These are phyloP conservation scores for Penicillium bovifimosum DNA, from an alignment of 495 filamentous ascomycete species.

Conservation along the genomic window DNA sequence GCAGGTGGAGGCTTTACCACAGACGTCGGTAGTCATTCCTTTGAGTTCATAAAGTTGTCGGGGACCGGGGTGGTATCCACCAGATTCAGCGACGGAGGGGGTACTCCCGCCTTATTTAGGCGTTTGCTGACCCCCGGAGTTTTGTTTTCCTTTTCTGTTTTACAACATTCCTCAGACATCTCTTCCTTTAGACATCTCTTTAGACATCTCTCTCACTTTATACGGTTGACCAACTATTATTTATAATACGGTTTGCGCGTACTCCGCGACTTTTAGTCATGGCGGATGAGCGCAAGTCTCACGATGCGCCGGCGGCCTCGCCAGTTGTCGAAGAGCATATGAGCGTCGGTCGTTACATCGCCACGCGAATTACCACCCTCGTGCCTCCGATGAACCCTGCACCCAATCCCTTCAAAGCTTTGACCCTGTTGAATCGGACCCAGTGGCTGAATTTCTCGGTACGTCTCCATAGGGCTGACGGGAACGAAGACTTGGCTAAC, in stretches of 20 bases:
- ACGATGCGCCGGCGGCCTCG: constrained; percentile 1
- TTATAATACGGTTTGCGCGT: background rate
- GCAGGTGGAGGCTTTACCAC: background rate
- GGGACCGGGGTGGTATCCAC: background rate
- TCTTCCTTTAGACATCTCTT: too few relatives aligned
- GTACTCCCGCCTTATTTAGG: background rate
- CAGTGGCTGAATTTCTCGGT: constrained; percentile 85
- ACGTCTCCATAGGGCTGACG: background rate
- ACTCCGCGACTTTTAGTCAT: background rate
- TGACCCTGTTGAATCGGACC: constrained; percentile 61
- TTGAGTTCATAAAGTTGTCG: background rate
- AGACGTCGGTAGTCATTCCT: background rate
- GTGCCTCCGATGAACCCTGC: constrained; percentile 72
- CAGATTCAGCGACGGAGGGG: background rate
- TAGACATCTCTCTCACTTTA: background rate
- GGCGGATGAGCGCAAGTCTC: constrained; percentile 5
- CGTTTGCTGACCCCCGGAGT: background rate
- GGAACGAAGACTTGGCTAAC: background rate
- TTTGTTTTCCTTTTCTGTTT: background rate
- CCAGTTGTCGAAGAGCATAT: constrained; percentile 41
- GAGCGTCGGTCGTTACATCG: constrained; percentile 56
- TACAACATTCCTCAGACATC: too few relatives aligned
- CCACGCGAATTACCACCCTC: constrained; percentile 66
- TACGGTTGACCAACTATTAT: background rate
- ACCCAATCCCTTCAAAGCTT: constrained; percentile 69